phyloP scores from a whole-genome alignment of 306 rosid species.

The Carpinus fangiana region DNA sequence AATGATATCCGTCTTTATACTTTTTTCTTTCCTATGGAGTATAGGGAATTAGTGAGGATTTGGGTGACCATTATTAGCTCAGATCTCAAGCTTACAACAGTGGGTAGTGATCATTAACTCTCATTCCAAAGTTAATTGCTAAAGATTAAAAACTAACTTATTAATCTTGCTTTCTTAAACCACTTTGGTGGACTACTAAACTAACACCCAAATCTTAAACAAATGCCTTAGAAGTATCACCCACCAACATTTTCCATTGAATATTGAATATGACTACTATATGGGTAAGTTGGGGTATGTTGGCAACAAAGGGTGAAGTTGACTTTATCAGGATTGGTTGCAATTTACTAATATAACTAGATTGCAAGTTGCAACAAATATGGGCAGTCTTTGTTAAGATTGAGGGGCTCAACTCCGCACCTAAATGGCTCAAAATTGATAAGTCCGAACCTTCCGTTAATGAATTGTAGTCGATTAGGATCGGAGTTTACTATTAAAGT shows the following conservation, averaged over 20 bases:
- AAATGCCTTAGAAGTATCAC: conserved; percentile 1
- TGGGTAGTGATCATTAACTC: neutral
- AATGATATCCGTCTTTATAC: neutral
- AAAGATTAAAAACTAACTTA: neutral
- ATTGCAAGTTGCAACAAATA: too few species aligned
- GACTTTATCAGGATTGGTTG: neutral
- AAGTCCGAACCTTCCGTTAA: too few species aligned
- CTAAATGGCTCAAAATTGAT: too few species aligned
- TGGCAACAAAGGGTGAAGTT: neutral
- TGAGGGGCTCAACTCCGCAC: too few species aligned
- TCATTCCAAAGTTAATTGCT: neutral
- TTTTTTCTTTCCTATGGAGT: neutral
- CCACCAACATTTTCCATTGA: neutral
- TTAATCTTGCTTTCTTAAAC: neutral
- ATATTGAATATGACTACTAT: neutral
- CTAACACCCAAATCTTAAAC: neutral
- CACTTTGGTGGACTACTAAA: neutral
- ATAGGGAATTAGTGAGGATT: neutral
- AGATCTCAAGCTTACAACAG: neutral
- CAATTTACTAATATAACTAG: too few species aligned
- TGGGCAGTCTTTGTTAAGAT: too few species aligned
- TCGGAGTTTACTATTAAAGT: too few species aligned
- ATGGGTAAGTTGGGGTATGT: neutral
- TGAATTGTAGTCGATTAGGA: too few species aligned
- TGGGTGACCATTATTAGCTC: neutral